phyloP scores from a whole-genome alignment of 1,284 basidiomycete genomes.

The Cryptococcus deneoformans region DNA sequence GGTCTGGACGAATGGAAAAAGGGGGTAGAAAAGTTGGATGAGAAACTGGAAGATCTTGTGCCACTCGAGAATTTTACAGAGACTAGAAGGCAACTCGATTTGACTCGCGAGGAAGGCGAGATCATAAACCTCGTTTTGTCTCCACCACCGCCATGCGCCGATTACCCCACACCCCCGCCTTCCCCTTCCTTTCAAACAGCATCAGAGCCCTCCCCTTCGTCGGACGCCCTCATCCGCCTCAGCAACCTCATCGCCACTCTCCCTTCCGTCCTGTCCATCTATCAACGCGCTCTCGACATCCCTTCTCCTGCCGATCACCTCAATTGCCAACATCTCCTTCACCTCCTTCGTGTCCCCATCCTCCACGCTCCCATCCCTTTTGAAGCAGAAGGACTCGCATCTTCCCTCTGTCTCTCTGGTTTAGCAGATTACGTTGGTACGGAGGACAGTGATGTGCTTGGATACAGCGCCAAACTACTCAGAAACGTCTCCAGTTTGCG shows the following conservation, averaged over 20 bases:
- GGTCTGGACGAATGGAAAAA: constrained; percentile 2
- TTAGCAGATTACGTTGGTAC: constrained; percentile 78
- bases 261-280: constrained; percentile 19
- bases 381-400: constrained; percentile 80
- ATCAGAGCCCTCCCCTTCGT: not conserved
- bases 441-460: constrained; percentile 65
- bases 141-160: not conserved
- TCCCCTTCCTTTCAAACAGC: not conserved
- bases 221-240: too few species aligned
- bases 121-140: constrained; percentile 16
- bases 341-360: constrained; percentile 72
- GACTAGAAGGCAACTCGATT: constrained; percentile 29
- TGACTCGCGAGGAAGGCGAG: constrained; percentile 35
- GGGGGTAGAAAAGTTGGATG: constrained; percentile 23
- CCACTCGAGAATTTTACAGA: constrained; percentile 29
- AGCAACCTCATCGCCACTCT: not conserved
- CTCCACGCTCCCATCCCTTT: constrained; percentile 63
- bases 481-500: constrained; percentile 63
- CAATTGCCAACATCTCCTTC: constrained; percentile 53
- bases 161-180: not conserved
- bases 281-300: constrained; percentile 22
- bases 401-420: constrained; percentile 67
- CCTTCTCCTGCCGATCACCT: constrained; percentile 36
- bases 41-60: constrained; percentile 21
- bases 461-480: constrained; percentile 65